Conservation (phyloP, 371 early-diverging fungal genomes). For the Mortierella sp. region DNA sequence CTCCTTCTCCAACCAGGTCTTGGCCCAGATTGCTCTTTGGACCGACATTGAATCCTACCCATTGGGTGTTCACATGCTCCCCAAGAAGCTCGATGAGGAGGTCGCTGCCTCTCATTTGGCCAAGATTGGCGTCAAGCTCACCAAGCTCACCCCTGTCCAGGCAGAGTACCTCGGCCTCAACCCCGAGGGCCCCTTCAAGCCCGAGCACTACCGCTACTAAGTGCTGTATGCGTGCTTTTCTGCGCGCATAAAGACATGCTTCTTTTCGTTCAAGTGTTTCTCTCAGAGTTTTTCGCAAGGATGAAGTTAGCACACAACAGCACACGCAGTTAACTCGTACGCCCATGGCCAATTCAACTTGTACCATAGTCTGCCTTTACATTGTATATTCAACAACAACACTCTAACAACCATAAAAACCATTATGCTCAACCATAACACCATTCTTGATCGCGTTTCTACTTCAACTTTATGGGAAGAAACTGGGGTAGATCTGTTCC, state of each 20-base stretch:
- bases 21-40: constrained; percentile 99
- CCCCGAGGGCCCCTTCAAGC: constrained; percentile 96
- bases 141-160: constrained; percentile 78
- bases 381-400: constrained; percentile 4
- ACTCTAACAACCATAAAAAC: constrained; percentile 15
- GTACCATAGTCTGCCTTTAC: constrained; percentile 28
- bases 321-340: not conserved
- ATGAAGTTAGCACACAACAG: no score
- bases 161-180: constrained; percentile 90
- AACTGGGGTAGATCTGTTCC: no score
- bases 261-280: constrained; percentile 3
- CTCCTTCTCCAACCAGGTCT: constrained; percentile 98
- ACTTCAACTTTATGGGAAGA: no score
- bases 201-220: constrained; percentile 91
- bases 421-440: constrained; percentile 37
- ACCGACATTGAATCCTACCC: constrained; percentile 89
- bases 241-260: not conserved
- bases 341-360: constrained; percentile 40
- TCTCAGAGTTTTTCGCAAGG: no score
- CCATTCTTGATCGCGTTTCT: not conserved
- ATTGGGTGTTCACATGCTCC: constrained; percentile 97
- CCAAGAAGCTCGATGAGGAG: constrained; percentile 99
- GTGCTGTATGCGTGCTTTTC: constrained; percentile 78
- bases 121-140: constrained; percentile 95
- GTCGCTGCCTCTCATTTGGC: constrained; percentile 96